These are phyloP conservation scores for Alternaria ventricosa DNA, from an alignment of 2,329 filamentous ascomycete genomes.

Conservation along the genomic window DNA sequence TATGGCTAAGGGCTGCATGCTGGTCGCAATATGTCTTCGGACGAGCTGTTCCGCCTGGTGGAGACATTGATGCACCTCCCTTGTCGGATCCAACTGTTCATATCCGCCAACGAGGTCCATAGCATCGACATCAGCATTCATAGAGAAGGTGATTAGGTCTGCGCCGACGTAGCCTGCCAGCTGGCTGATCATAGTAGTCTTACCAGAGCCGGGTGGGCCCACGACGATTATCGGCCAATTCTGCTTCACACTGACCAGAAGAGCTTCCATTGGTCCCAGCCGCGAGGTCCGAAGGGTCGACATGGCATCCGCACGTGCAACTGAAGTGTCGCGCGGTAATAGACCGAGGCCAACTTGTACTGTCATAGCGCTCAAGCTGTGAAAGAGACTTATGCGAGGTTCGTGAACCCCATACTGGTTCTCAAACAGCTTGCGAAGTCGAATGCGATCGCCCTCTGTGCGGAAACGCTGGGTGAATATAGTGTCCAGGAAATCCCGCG, in stretches of 20 bases:
- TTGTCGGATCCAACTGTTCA: slow-evolving; percentile 85
- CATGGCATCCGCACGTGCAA: slow-evolving; percentile 34
- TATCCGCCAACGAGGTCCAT: slow-evolving; percentile 98
- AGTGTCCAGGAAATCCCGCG: slow-evolving; percentile 78
- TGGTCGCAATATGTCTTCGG: slow-evolving; percentile 44
- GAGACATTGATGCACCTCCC: slow-evolving; percentile 70
- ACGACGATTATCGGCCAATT: slow-evolving; percentile 89
- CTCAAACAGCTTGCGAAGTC: slow-evolving; percentile 71
- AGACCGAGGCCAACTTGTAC: slow-evolving; percentile 82
- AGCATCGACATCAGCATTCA: slow-evolving; percentile 95
- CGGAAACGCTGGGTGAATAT: slow-evolving; percentile 90
- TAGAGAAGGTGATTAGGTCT: slow-evolving; percentile 78
- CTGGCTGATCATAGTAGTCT: slow-evolving; percentile 79
- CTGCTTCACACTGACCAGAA: slow-evolving; percentile 85
- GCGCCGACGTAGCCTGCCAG: slow-evolving; percentile 81
- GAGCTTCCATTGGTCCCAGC: slow-evolving; percentile 78
- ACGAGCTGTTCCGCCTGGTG: slow-evolving; percentile 61
- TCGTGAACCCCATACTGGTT: slow-evolving; percentile 63
- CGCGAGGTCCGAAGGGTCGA: slow-evolving; percentile 52
- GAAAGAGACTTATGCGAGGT: slow-evolving; percentile 61
- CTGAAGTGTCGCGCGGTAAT: slow-evolving; percentile 63
- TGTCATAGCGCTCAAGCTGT: slow-evolving; percentile 69
- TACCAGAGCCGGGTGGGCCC: slow-evolving; percentile 84
- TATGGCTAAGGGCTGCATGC: slow-evolving; percentile 8
- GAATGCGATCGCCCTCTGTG: slow-evolving; percentile 68